Percentiles rank a stretch among this genome's conserved stretches.
Conservation (phyloP, 2,329 filamentous ascomycete species). For the Pseudogymnoascus sp. region DNA sequence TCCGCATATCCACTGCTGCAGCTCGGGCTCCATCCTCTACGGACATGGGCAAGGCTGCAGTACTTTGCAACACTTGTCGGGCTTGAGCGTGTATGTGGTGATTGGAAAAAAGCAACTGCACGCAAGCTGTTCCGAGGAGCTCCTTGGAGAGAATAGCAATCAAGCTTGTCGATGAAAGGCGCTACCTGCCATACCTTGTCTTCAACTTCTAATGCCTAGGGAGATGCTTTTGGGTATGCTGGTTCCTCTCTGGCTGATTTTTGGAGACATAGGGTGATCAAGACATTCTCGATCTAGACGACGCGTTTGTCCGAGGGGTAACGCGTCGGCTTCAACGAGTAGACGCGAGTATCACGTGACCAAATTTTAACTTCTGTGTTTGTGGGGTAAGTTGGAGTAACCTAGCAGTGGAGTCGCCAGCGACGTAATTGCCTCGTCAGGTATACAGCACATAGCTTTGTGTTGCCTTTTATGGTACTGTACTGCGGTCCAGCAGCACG, state of each 20-base stretch:
- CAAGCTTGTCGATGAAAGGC: neutral
- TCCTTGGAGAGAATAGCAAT: neutral
- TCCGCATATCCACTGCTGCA: neutral
- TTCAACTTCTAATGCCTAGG: neutral
- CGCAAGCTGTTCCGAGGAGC: neutral
- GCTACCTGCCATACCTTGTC: neutral
- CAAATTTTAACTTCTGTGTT: neutral
- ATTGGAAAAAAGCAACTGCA: neutral
- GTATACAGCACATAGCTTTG: neutral
- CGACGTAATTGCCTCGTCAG: neutral
- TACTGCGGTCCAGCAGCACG: neutral
- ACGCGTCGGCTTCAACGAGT: neutral
- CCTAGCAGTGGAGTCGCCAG: neutral
- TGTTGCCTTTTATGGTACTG: neutral
- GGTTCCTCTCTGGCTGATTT: neutral
- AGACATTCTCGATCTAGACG: neutral
- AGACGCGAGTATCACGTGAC: constrained; percentile 4
- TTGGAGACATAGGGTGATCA: neutral
- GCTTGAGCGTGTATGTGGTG: neutral
- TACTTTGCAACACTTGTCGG: neutral
- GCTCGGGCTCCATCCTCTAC: neutral
- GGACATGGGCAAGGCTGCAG: neutral
- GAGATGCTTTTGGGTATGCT: neutral
- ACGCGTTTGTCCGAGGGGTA: neutral
- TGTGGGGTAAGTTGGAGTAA: constrained; percentile 7